phyloP scores from a whole-genome alignment of 768 basidiomycete genomes.

The Tylopilus vinaceipallidus region DNA sequence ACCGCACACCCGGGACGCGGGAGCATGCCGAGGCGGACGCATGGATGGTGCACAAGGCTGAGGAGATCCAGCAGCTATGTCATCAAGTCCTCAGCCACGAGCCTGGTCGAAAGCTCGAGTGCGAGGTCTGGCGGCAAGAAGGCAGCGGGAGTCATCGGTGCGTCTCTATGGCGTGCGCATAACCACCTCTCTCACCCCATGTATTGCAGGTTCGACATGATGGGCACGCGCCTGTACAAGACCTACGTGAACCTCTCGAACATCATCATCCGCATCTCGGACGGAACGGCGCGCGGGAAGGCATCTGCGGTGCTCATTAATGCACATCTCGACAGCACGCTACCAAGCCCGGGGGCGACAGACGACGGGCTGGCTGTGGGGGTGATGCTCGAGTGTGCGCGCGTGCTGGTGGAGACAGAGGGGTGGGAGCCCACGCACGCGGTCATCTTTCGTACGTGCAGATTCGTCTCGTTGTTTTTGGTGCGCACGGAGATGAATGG shows the following conservation, averaged over 20 bases:
- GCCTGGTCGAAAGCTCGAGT: slow-evolving; percentile 62
- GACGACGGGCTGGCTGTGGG: slow-evolving; percentile 89
- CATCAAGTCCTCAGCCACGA: slow-evolving; percentile 46
- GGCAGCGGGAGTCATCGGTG: slow-evolving; percentile 88
- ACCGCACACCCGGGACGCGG: slow-evolving; percentile 84
- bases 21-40: slow-evolving; percentile 84
- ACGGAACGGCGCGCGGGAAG: slow-evolving; percentile 69
- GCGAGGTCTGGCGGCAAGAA: slow-evolving; percentile 89
- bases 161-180: slow-evolving; percentile 35
- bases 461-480: background rate
- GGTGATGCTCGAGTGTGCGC: slow-evolving; percentile 85
- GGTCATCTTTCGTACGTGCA: slow-evolving; percentile 78
- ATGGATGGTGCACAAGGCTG: slow-evolving; percentile 74
- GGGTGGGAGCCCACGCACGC: slow-evolving; percentile 73
- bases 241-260: slow-evolving; percentile 87
- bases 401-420: slow-evolving; percentile 67
- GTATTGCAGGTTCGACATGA: slow-evolving; percentile 83
- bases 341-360: slow-evolving; percentile 85
- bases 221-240: slow-evolving; percentile 80
- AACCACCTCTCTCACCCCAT: too few relatives aligned
- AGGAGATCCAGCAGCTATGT: slow-evolving; percentile 60
- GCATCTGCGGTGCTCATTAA: slow-evolving; percentile 86
- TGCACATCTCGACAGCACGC: slow-evolving; percentile 84
- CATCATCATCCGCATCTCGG: slow-evolving; percentile 82
- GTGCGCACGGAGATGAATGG: background rate